Evolutionary conservation across 371 early-diverging fungal genomes (phyloP).

Genomic region (Mortierella sp.): DNA sequence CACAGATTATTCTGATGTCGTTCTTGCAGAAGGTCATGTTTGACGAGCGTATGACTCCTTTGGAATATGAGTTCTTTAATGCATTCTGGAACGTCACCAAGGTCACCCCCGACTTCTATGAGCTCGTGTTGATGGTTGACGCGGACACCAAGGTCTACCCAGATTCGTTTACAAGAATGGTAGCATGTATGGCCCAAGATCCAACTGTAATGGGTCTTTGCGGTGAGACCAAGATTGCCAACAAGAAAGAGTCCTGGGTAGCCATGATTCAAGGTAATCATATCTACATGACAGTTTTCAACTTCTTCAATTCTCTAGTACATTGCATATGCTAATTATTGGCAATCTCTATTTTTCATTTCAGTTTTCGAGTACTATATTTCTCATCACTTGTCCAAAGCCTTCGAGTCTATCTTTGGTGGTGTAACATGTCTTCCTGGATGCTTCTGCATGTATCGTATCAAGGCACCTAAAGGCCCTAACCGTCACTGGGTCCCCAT

Average conservation of each 20-base stretch:
- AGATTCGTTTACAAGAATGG: constrained; percentile 79
- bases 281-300: constrained; percentile 17
- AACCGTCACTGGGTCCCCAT: constrained; percentile 88
- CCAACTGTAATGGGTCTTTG: constrained; percentile 85
- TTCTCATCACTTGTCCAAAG: constrained; percentile 93
- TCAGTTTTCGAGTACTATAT: constrained; percentile 96
- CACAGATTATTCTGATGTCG: constrained; percentile 97
- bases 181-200: constrained; percentile 84
- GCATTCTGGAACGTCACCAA: constrained; percentile 86
- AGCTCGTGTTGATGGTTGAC: constrained; percentile 96
- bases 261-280: constrained; percentile 89
- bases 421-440: constrained; percentile 97
- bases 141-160: constrained; percentile 92
- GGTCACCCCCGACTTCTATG: constrained; percentile 87
- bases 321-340: too few relatives aligned
- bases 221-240: constrained; percentile 87
- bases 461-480: constrained; percentile 71
- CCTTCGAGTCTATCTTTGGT: constrained; percentile 95
- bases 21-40: constrained; percentile 94
- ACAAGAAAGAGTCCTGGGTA: constrained; percentile 84
- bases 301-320: too few relatives aligned
- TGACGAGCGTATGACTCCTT: constrained; percentile 92
- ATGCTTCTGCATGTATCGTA: constrained; percentile 96
- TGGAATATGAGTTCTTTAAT: constrained; percentile 94
- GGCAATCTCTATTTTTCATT: too few relatives aligned